phyloP scores from a whole-genome alignment of 2,329 filamentous ascomycete species.

The Trichoderma arundinaceum region DNA sequence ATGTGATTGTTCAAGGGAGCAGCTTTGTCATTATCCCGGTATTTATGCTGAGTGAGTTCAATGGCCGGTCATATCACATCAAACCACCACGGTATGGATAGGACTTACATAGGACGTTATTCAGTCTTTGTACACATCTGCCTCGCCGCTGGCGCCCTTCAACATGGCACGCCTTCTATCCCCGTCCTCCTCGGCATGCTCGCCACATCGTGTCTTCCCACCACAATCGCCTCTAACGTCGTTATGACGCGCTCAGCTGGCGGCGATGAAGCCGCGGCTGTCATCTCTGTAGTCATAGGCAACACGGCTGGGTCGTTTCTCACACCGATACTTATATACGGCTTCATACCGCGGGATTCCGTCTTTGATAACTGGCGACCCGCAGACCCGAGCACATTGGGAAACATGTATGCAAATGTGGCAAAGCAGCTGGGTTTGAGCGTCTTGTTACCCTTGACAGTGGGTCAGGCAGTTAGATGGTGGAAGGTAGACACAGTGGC shows the following conservation, averaged over 20 bases:
- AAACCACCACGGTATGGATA: no score
- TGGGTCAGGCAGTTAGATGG: slow-evolving; percentile 65
- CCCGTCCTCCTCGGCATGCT: slow-evolving; percentile 72
- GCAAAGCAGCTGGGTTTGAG: slow-evolving; percentile 72
- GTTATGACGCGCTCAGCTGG: slow-evolving; percentile 74
- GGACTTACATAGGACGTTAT: not conserved
- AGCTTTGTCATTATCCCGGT: slow-evolving; percentile 71
- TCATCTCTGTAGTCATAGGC: slow-evolving; percentile 72
- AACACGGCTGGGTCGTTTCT: slow-evolving; percentile 73
- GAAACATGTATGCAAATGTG: slow-evolving; percentile 67
- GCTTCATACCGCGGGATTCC: slow-evolving; percentile 58
- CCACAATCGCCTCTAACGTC: slow-evolving; percentile 74
- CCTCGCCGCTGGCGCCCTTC: slow-evolving; percentile 53
- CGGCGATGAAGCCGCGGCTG: slow-evolving; percentile 68
- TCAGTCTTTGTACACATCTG: slow-evolving; percentile 54
- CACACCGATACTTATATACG: slow-evolving; percentile 67
- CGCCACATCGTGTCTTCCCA: slow-evolving; percentile 70
- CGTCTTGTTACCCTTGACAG: slow-evolving; percentile 66
- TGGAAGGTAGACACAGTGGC: slow-evolving; percentile 57
- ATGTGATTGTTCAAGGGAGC: slow-evolving; percentile 69
- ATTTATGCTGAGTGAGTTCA: slow-evolving; percentile 59
- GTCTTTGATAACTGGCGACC: slow-evolving; percentile 65
- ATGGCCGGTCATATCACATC: no score
- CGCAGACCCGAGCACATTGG: slow-evolving; percentile 58
- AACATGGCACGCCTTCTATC: slow-evolving; percentile 64